Percentiles rank a stretch among this genome's conserved stretches.
Conservation (phyloP, 2,329 filamentous ascomycete genomes). For the Alternaria triticimaculans region DNA sequence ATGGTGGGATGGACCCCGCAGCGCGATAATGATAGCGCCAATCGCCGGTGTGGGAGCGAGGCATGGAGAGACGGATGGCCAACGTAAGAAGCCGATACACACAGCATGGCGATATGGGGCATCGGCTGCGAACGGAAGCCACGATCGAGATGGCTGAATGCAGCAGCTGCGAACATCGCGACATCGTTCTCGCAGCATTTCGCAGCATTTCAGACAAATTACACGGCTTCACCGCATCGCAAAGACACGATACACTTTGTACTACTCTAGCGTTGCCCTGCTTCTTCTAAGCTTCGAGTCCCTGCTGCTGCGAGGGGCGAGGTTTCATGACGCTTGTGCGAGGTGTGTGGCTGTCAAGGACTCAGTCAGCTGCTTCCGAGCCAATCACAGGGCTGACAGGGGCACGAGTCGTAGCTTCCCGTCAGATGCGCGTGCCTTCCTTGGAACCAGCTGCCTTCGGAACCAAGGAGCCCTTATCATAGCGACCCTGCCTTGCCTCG, state of each 20-base stretch:
- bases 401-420: constrained; percentile 26
- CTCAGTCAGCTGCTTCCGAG: constrained; percentile 19
- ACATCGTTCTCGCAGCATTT: neutral
- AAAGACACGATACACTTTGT: neutral
- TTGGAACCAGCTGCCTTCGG: constrained; percentile 24
- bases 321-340: constrained; percentile 17
- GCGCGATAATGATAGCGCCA: constrained; percentile 45
- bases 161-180: neutral
- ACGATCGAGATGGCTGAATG: neutral
- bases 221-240: neutral
- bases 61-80: constrained; percentile 37
- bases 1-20: constrained; percentile 30
- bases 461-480: constrained; percentile 24
- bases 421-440: constrained; percentile 27
- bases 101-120: constrained; percentile 19
- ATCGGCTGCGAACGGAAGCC: constrained; percentile 40
- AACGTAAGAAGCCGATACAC: constrained; percentile 11
- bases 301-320: constrained; percentile 13
- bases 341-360: constrained; percentile 13
- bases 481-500: constrained; percentile 3
- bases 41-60: constrained; percentile 31
- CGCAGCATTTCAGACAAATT: neutral
- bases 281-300: constrained; percentile 14
- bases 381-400: constrained; percentile 22
- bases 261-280: constrained; percentile 13